Conservation (phyloP, 1,284 basidiomycete genomes). For the Bjerkandera adusta region DNA sequence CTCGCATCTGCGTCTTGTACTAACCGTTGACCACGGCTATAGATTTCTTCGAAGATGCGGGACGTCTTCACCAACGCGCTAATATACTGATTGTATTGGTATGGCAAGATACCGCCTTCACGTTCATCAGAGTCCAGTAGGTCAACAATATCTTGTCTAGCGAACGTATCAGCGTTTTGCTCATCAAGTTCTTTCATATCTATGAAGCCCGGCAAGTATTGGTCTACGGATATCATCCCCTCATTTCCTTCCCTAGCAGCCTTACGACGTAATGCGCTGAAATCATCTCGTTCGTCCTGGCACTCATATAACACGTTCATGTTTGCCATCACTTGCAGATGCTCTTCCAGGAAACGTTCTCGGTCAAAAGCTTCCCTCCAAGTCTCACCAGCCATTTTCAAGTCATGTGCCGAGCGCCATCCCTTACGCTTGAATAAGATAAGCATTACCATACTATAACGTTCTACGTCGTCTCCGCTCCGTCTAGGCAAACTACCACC, state of each 20-base stretch:
- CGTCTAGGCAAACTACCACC: conserved; percentile 27
- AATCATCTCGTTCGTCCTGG: conserved; percentile 34
- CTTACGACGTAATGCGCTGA: conserved; percentile 4
- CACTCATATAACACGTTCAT: conserved; percentile 33
- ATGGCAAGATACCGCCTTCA: not conserved
- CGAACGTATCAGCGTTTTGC: too few relatives aligned
- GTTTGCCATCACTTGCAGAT: conserved; percentile 25
- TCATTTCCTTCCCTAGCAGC: not conserved
- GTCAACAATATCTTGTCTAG: not conserved
- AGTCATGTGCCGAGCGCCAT: conserved; percentile 28
- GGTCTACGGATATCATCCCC: not conserved
- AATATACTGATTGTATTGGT: too few relatives aligned
- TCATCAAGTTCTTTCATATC: not conserved
- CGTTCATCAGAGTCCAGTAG: too few relatives aligned
- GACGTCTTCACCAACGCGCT: too few relatives aligned
- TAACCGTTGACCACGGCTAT: not conserved
- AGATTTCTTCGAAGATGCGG: not conserved
- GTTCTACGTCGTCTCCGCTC: conserved; percentile 31
- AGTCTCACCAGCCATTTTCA: conserved; percentile 17
- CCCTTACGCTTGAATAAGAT: conserved; percentile 27
- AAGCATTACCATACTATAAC: conserved; percentile 32
- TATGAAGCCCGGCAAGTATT: not conserved
- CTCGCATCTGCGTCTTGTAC: not conserved
- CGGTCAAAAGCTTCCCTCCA: conserved; percentile 27
- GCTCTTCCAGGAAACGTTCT: conserved; percentile 11